Evolutionary conservation across 2,329 filamentous ascomycete species (phyloP), one percentile per base, ranked within the genome.

Genomic region (Talaromyces sp.): DNA sequence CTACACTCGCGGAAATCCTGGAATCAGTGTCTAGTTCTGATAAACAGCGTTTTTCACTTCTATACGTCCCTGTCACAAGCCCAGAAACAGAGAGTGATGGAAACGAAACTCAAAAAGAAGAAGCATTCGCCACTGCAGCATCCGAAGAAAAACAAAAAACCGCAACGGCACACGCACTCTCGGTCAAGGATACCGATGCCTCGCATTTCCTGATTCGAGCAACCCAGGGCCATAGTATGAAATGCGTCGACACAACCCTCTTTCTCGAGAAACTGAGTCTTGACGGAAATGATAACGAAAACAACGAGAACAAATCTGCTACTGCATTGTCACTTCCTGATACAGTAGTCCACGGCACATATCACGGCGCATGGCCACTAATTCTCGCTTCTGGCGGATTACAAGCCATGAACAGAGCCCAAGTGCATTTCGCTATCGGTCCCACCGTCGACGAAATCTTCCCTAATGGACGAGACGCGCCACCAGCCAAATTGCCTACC

Each of bases 171-270:
- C 68, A 72, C 41, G 72, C 75, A n/a, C 65, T 77, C 14, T 66
- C 73, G n/a, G 69, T 71, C 3, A 65, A 69, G 27, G 72, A 75
- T 53, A 62, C 73, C 9, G 79, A 88, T 55, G 82, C 90, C 0
- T 74, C 81, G 0, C 81, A 89, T 73, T 97, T 88, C 79, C 81
- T 95, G 32, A 97, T 99, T 76, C 91, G 94, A 69, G 94, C 94
- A 29, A 96, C 95, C 70, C 94, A 97, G 78, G 94, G 94, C 58
- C 94, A 97, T 79, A 91, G 86, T 68, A 90, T 99, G 70, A 85
- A 86, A 69, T 77, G 87, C 7, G 67, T 88, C 38, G 88, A 90
- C 29, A 85, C 85, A n/a, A 85, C 88, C 53, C 83, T 83, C 0
- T 82, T 95, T 2, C 83, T 96, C 3, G 82, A 80, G 21, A 86